Evolutionary conservation across 2,329 filamentous ascomycete genomes (phyloP), one percentile per base, ranked within the genome.

Genomic region (Penicillium glabrum): DNA sequence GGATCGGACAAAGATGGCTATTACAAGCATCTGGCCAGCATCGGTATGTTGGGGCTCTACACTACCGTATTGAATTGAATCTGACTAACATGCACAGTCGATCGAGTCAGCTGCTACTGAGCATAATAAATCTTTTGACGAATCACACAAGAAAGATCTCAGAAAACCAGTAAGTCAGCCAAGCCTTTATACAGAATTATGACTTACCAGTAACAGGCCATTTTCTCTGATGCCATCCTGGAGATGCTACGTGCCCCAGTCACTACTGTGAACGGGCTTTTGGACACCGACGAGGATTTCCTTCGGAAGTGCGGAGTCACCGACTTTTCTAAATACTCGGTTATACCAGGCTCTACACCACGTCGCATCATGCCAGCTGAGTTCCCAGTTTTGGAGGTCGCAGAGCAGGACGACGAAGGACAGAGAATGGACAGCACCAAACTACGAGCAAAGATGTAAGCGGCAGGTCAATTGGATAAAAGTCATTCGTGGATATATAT

Each of bases 21-120:
- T 95, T 54, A 91, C 88, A 0, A 90, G 88, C 62, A 83, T 96
- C 5, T 96, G 91, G 91, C 91, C 91, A 11, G 90, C 90, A 4
- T 83, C 81, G 29, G 89, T 89, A 75, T 64, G 86, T 31, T 6
- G 13, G 24, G 23, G 13, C 37, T 13, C 19, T 19, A 3, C 11
- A 31, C 14, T 21, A 19, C 13, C 24, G 21, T 31, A n/a, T 6
- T 23, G 27, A 53, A 8, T 2, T 27, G 35, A 24, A 3, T 9
- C 19, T 48, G n/a, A 46, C 46, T 57, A 19, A 46, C 29, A 33
- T 27, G 11, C 5, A 5, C 31, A 82, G 83, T 77, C 86, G 3
- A 90, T 95, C 61, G 85, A 93, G 67, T 91, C 88, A 6, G 90
- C 86, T 6, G 90, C 90, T 3, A 93, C 90, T 1, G 79, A 82